Percentiles rank a stretch among this genome's conserved stretches.
Conservation (phyloP, 371 early-diverging fungal species). For the Mortierella sp. region DNA sequence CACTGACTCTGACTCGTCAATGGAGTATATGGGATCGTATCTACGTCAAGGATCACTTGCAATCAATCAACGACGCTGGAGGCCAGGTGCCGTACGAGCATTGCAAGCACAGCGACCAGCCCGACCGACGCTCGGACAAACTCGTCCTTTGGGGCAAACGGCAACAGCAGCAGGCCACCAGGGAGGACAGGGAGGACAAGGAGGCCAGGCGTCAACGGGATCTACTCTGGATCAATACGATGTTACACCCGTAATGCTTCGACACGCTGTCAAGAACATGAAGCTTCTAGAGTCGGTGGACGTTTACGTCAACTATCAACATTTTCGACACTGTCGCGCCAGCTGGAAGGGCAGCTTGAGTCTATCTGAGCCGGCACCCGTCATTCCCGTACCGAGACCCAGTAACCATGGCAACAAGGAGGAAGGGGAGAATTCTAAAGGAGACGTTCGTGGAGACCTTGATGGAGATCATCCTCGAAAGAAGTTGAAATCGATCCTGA, state of each 20-base stretch:
- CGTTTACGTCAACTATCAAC: conserved; percentile 33
- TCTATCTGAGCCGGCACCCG: conserved; percentile 13
- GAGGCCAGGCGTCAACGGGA: conserved; percentile 4
- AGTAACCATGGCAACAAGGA: not conserved
- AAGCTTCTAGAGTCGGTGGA: conserved; percentile 18
- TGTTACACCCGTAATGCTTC: conserved; percentile 28
- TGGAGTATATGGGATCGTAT: not conserved
- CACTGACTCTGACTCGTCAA: conserved; percentile 1
- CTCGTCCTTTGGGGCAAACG: conserved; percentile 3
- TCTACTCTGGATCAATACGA: conserved; percentile 15
- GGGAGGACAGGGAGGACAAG: not conserved
- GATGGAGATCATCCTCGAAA: not conserved
- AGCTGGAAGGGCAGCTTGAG: conserved; percentile 26
- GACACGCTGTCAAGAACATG: conserved; percentile 18
- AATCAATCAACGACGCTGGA: not conserved
- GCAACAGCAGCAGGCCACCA: not conserved
- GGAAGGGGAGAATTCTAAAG: not conserved
- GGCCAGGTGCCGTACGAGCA: too few species aligned
- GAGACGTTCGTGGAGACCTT: not conserved
- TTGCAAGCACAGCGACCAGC: conserved; percentile 5
- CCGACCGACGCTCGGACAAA: not conserved
- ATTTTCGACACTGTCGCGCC: conserved; percentile 21
- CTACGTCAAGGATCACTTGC: not conserved
- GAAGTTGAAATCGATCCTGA: conserved; percentile 6
- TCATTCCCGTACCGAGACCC: not conserved